Evolutionary conservation across 1,139 yeast genomes (phyloP).

Genomic region (Kurtzmaniella natalensis): DNA sequence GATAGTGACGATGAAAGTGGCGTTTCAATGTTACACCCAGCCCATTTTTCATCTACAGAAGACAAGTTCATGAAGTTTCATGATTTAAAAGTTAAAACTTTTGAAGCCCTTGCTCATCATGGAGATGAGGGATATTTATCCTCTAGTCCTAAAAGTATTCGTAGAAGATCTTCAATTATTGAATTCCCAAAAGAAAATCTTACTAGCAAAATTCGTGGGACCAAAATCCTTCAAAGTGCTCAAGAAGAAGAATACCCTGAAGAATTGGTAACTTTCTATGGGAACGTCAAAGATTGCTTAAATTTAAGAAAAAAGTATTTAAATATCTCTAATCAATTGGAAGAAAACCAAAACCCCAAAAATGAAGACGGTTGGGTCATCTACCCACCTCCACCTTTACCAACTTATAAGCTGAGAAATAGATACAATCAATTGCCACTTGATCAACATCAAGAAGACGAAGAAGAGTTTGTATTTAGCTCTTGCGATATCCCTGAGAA

Average conservation of each 20-base stretch:
- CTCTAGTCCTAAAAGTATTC: constrained; percentile 22
- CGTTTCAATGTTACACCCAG: constrained; percentile 29
- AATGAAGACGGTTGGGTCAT: constrained; percentile 68
- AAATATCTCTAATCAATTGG: constrained; percentile 57
- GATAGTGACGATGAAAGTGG: constrained; percentile 27
- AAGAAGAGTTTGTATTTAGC: constrained; percentile 54
- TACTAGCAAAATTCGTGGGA: constrained; percentile 4
- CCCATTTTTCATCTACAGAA: constrained; percentile 64
- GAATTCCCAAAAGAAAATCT: constrained; percentile 36
- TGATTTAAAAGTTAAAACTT: constrained; percentile 65
- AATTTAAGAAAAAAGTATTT: constrained; percentile 77
- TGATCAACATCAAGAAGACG: constrained; percentile 23
- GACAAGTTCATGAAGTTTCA: constrained; percentile 64
- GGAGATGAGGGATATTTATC: constrained; percentile 5
- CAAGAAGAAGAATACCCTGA: constrained; percentile 53
- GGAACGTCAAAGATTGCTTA: constrained; percentile 68
- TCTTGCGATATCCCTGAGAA: constrained; percentile 64
- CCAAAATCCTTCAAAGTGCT: constrained; percentile 12
- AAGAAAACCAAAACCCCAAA: constrained; percentile 77
- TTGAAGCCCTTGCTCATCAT: constrained; percentile 53
- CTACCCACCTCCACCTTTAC: constrained; percentile 93
- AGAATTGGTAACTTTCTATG: constrained; percentile 66
- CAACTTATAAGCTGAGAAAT: constrained; percentile 74
- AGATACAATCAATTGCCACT: constrained; percentile 50
- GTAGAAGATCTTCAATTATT: constrained; percentile 48